Evolutionary conservation across 345 rosid species (phyloP), one percentile per base, ranked within the genome.

Genomic region (Eucalyptus erythrocorys): DNA sequence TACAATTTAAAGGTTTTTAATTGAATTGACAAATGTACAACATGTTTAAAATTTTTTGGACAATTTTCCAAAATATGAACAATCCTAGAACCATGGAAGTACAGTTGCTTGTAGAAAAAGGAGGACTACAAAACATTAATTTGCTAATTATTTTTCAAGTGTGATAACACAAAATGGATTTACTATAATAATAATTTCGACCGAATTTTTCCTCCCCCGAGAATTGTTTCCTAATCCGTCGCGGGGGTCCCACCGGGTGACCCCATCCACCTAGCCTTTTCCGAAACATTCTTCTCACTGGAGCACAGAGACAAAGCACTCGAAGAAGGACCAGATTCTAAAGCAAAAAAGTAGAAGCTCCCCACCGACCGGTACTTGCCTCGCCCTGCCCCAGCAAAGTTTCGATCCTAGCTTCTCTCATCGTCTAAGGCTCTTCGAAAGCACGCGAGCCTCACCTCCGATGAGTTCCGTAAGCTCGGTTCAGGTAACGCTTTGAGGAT

Each of bases 11-110:
- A 26, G 15, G 13, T 59, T 59, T 27, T 26, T 59, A 12, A 59
- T 12, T 59, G 15, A 27, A 26, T 59, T 27, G 6, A 26, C 4
- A 4, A 13, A 10, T 12, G 32, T 59, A 59, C 0, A 26, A 59
- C 27, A 59, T 5, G 66, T 26, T 27, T 61, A 27, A 27, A 13
- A 27, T 0, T 0, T 0, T 27, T 27, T 61, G 8, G 68, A 61
- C 32, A 61, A 30, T 61, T 30, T 27, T 61, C n/a, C n/a, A 27
- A 61, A 61, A 61, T 3, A 61, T 61, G 14, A 61, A 61, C 4
- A 30, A 8, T 61, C 14, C 68, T 61, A 27, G 68, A 30, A 61
- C 34, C 7, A 27, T 61, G 68, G n/a, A 27, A 61, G 34, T 27
- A 61, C 32, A 12, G 32, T 27, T 61, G 14, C 4, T 30, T 27